These are phyloP conservation scores for Chlorella vulgaris DNA, from an alignment of 139 green algal genomes.

Conservation along the genomic window DNA sequence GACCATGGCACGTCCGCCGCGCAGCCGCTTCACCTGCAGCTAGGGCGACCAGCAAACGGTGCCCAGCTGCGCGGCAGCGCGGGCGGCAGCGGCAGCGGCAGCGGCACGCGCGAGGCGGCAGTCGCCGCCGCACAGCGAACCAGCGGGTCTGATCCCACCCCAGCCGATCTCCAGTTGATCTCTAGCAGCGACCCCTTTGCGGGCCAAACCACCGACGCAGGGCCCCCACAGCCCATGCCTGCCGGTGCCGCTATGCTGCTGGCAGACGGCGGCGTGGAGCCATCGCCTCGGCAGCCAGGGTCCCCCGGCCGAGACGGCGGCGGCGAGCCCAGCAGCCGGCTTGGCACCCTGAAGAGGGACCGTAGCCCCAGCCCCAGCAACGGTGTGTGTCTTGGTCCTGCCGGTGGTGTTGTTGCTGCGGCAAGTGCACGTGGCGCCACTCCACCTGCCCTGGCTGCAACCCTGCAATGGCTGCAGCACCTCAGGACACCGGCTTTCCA, in stretches of 20 bases:
- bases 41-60: background rate
- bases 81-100: background rate
- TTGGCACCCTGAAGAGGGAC: conserved; percentile 22
- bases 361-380: conserved; percentile 24
- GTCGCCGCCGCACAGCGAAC: background rate
- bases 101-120: background rate
- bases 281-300: too few relatives aligned
- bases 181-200: too few relatives aligned
- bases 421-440: too few relatives aligned
- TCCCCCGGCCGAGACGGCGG: too few relatives aligned
- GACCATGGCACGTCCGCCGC: background rate
- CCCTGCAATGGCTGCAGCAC: background rate
- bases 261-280: background rate
- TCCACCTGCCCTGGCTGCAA: background rate
- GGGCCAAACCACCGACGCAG: too few relatives aligned
- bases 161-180: too few relatives aligned
- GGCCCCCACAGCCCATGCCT: too few relatives aligned
- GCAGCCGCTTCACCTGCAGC: background rate
- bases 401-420: too few relatives aligned
- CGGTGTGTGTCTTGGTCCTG: background rate
- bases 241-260: too few relatives aligned
- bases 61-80: too few relatives aligned
- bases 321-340: conserved; percentile 19
- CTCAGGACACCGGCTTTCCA: too few relatives aligned
- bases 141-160: too few relatives aligned